Evolutionary conservation across 192 early-diverging fungal species (phyloP).

Genomic region (Coemansia umbellata): DNA sequence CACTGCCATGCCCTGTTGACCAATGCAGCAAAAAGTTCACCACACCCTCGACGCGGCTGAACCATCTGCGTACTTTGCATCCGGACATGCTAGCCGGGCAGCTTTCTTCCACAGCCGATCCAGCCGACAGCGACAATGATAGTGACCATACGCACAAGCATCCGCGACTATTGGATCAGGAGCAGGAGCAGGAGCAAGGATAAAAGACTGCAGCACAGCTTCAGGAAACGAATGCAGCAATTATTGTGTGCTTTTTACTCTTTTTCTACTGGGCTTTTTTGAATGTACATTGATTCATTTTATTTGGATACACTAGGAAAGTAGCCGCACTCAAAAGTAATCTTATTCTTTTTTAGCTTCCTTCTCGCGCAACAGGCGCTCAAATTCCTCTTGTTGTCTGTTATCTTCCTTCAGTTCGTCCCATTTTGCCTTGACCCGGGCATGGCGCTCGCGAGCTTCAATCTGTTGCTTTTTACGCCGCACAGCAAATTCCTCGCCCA

Average conservation of each 20-base stretch:
- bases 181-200: no score
- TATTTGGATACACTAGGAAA: no score
- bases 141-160: not conserved
- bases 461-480: slow-evolving; percentile 44
- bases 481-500: slow-evolving; percentile 39
- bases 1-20: slow-evolving; percentile 30
- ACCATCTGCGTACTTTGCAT: slow-evolving; percentile 35
- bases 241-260: no score
- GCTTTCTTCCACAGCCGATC: not conserved
- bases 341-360: slow-evolving; percentile 1
- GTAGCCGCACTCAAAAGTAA: no score
- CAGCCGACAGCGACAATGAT: not conserved
- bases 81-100: not conserved
- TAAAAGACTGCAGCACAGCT: no score
- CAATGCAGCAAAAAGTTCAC: slow-evolving; percentile 37
- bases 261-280: no score
- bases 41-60: slow-evolving; percentile 28
- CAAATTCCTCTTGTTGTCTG: slow-evolving; percentile 27
- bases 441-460: slow-evolving; percentile 34
- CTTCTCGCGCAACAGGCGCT: slow-evolving; percentile 6
- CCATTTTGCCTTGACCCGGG: slow-evolving; percentile 23
- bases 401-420: slow-evolving; percentile 28
- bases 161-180: not conserved
- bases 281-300: no score
- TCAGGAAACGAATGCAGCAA: no score